Evolutionary conservation across 2,329 filamentous ascomycete species (phyloP).

Genomic region (Periconia macrospinosa): DNA sequence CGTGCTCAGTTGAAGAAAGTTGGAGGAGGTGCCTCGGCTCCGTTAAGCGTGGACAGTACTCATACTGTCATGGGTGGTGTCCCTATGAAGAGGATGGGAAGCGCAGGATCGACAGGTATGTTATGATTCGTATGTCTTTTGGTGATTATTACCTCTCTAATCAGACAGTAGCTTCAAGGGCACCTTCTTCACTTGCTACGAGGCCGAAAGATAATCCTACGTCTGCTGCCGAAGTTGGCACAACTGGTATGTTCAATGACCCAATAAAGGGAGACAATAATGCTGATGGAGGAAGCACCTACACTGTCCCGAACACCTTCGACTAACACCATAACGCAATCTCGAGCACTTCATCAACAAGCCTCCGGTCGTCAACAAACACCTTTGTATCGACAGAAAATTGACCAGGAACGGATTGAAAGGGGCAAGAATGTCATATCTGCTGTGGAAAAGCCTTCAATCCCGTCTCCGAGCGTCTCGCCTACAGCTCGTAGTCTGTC

Average conservation of each 20-base stretch:
- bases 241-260: slow-evolving; percentile 35
- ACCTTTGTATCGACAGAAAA: slow-evolving; percentile 12
- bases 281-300: slow-evolving; percentile 18
- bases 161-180: slow-evolving; percentile 37
- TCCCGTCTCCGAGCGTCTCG: slow-evolving; percentile 19
- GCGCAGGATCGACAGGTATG: slow-evolving; percentile 46
- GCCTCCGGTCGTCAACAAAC: slow-evolving; percentile 26
- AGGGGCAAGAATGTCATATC: background rate
- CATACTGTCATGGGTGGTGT: slow-evolving; percentile 48
- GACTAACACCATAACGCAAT: slow-evolving; percentile 52
- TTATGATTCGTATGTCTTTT: background rate
- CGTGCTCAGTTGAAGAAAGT: slow-evolving; percentile 85
- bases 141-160: background rate
- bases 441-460: slow-evolving; percentile 2
- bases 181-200: slow-evolving; percentile 59
- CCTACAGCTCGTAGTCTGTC: slow-evolving; percentile 26
- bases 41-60: slow-evolving; percentile 50
- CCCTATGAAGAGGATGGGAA: slow-evolving; percentile 56
- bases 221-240: slow-evolving; percentile 52
- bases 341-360: slow-evolving; percentile 26
- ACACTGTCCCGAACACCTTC: slow-evolving; percentile 51
- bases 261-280: background rate
- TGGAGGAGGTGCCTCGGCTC: slow-evolving; percentile 60
- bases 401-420: slow-evolving; percentile 1
- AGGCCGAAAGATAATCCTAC: slow-evolving; percentile 60